Conservation (phyloP, 306 rosid species). For the Argentina anserina region DNA sequence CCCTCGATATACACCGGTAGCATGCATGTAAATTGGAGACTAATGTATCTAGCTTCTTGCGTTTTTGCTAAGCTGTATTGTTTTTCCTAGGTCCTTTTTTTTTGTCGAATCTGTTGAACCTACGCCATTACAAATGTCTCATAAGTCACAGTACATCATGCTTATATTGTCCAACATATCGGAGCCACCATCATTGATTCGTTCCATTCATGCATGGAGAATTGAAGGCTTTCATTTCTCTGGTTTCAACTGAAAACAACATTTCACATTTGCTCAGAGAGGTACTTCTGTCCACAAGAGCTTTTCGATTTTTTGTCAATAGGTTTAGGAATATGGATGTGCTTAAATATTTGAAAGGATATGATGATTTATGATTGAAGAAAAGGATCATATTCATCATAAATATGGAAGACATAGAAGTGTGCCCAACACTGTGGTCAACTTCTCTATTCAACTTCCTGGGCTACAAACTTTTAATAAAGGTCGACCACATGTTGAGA, state of each 20-base stretch:
- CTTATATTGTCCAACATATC: conserved; percentile 18
- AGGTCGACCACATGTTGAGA: background rate
- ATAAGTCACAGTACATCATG: conserved; percentile 27
- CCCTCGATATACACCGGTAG: background rate
- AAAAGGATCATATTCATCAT: conserved; percentile 2
- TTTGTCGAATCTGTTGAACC: conserved; percentile 1
- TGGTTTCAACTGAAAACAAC: conserved; percentile 22
- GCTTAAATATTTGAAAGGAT: background rate
- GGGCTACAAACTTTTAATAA: background rate
- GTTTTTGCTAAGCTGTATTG: background rate
- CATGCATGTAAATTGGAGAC: background rate
- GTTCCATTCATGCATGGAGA: conserved; percentile 33
- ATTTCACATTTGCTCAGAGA: background rate
- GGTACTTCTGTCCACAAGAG: background rate
- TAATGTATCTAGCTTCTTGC: background rate
- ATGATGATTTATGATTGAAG: background rate
- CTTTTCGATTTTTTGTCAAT: background rate
- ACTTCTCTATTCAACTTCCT: conserved; percentile 1
- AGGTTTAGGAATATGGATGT: background rate
- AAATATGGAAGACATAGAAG: background rate
- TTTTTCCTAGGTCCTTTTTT: background rate
- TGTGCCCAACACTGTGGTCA: background rate
- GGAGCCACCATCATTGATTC: conserved; percentile 23
- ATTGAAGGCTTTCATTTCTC: background rate
- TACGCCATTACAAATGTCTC: background rate